These are phyloP conservation scores for Cokeromyces recurvatus DNA, from an alignment of 371 early-diverging fungal species.

Conservation along the genomic window DNA sequence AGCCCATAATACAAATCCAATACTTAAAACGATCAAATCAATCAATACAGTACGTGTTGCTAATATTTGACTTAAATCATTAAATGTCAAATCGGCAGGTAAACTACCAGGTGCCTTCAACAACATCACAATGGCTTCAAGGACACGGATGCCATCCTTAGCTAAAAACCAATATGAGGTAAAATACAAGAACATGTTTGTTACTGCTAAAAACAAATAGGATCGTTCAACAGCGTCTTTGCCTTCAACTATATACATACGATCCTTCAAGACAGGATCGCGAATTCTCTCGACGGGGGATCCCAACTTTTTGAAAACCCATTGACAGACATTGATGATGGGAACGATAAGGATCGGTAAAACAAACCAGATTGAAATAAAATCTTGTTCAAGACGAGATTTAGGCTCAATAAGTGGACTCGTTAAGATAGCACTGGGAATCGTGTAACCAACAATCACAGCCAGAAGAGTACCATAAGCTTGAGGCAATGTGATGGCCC, in stretches of 20 bases:
- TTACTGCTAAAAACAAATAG: slow-evolving; percentile 14
- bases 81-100: slow-evolving; percentile 11
- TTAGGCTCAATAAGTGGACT: slow-evolving; percentile 5
- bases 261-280: neutral
- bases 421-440: slow-evolving; percentile 11
- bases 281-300: slow-evolving; percentile 2
- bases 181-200: slow-evolving; percentile 15
- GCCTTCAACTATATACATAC: slow-evolving; percentile 10
- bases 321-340: slow-evolving; percentile 2
- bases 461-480: slow-evolving; percentile 14
- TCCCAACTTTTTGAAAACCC: slow-evolving; percentile 1
- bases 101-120: slow-evolving; percentile 14
- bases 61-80: slow-evolving; percentile 7
- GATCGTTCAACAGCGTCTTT: slow-evolving; percentile 16
- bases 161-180: neutral
- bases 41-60: slow-evolving; percentile 12
- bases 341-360: slow-evolving; percentile 12
- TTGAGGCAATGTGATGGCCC: slow-evolving; percentile 3
- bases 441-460: slow-evolving; percentile 11
- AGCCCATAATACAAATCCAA: slow-evolving; percentile 15
- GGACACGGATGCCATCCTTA: slow-evolving; percentile 11
- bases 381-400: slow-evolving; percentile 11
- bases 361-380: slow-evolving; percentile 11
- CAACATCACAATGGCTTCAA: slow-evolving; percentile 14
- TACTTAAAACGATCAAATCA: slow-evolving; percentile 1